Evolutionary conservation across 441 rosid species (phyloP).

Genomic region (Bruguiera hainesii): DNA sequence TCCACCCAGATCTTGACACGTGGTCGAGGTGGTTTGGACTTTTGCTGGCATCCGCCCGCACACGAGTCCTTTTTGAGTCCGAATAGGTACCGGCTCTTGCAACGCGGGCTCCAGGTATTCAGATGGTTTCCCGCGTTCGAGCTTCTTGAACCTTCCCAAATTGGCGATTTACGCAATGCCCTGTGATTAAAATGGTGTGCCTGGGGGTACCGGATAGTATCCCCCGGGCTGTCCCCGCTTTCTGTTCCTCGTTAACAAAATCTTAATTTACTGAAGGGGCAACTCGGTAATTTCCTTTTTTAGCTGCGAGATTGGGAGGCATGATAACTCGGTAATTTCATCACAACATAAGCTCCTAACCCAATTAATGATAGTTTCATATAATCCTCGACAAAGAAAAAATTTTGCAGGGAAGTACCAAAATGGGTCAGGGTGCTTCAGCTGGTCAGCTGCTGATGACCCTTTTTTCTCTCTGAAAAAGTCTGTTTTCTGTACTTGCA

Average conservation of each 20-base stretch:
- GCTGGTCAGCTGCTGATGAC: slow-evolving; percentile 19
- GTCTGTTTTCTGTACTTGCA: slow-evolving; percentile 30
- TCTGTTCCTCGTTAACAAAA: too few relatives aligned
- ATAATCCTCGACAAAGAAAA: slow-evolving; percentile 18
- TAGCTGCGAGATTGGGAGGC: too few relatives aligned
- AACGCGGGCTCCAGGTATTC: slow-evolving; percentile 1
- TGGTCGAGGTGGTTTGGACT: slow-evolving; percentile 18
- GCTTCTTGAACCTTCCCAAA: slow-evolving; percentile 14
- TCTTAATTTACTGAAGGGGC: neutral
- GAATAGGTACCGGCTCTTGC: neutral
- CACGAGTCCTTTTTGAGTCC: neutral
- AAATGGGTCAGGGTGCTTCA: slow-evolving; percentile 26
- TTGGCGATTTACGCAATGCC: slow-evolving; percentile 16
- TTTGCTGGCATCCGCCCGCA: neutral
- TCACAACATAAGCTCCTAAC: neutral
- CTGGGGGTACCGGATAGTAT: slow-evolving; percentile 23
- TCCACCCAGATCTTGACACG: slow-evolving; percentile 42
- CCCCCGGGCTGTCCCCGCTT: slow-evolving; percentile 15
- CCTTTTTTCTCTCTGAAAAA: slow-evolving; percentile 13
- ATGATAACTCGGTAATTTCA: neutral
- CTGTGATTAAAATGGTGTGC: slow-evolving; percentile 9
- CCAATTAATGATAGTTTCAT: too few relatives aligned
- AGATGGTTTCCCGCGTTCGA: neutral
- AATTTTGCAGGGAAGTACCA: slow-evolving; percentile 29
- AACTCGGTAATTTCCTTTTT: neutral